These are phyloP conservation scores for Kwoniella mangroviensis DNA, from an alignment of 768 basidiomycete genomes.

Conservation along the genomic window DNA sequence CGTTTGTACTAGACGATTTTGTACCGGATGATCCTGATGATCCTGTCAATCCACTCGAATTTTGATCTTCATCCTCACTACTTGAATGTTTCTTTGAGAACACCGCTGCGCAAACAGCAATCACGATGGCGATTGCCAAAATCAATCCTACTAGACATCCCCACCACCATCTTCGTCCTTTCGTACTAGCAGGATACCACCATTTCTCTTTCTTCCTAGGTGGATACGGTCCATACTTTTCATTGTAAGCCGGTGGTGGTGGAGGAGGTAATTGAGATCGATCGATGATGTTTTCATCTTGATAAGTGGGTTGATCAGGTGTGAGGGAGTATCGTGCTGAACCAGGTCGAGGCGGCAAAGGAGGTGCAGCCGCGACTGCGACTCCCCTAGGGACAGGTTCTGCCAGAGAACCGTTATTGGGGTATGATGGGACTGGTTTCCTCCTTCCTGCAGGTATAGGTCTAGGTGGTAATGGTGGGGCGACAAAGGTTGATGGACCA, in stretches of 20 bases:
- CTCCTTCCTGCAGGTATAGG: conserved; percentile 15
- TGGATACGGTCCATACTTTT: conserved; percentile 18
- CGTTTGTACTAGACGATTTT: not conserved
- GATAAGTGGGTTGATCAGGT: conserved; percentile 22
- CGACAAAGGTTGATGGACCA: conserved; percentile 10
- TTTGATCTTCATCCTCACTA: conserved; percentile 7
- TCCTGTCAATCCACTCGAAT: not conserved
- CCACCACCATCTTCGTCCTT: conserved; percentile 28
- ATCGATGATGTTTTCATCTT: conserved; percentile 20
- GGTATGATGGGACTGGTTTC: conserved; percentile 27
- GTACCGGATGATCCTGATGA: conserved; percentile 8
- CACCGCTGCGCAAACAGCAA: conserved; percentile 26
- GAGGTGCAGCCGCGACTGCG: conserved; percentile 4
- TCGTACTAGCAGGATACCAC: conserved; percentile 23
- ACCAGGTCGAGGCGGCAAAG: conserved; percentile 19
- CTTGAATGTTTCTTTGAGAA: conserved; percentile 19
- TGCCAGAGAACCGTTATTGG: conserved; percentile 18
- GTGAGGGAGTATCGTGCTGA: conserved; percentile 3
- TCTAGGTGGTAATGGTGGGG: conserved; percentile 24
- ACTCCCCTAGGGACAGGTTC: conserved; percentile 8
- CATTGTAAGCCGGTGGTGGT: conserved; percentile 12
- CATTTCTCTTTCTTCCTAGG: conserved; percentile 17
- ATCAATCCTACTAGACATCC: conserved; percentile 13
- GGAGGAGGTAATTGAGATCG: conserved; percentile 19
- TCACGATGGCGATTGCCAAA: conserved; percentile 24